Evolutionary conservation across 2,329 filamentous ascomycete genomes (phyloP), one percentile per base, ranked within the genome.

Genomic region (Exophiala lecanii-corni): DNA sequence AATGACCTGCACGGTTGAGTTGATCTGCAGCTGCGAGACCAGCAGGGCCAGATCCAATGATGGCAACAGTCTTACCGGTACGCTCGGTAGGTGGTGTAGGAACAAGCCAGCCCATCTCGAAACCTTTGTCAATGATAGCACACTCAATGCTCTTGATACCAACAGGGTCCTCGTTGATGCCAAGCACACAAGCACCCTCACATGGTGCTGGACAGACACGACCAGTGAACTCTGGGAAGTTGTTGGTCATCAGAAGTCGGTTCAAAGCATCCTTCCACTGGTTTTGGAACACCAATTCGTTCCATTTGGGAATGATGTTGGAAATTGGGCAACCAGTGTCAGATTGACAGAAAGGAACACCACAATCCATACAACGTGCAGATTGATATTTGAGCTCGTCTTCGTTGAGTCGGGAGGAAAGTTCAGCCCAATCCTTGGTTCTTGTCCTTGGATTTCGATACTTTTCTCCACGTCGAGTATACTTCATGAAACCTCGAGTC

Each of bases 71-170:
- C 77, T 94, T 95, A 63, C 89, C 89, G 50, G 85, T 92, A 53
- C 89, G 88, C 49, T 80, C 75, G 64, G 82, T 68, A 4, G 91
- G 89, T 40, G 84, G 84, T 3, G 72, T 73, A 51, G 91, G 89
- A 15, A 94, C 73, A 86, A 97, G 95, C 91, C 91, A 97, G 52
- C 91, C 91, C 87, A 86, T 94, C 65, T 96, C 89, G 61, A 96
- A 97, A 35, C 91, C 91, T 54, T 91, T 87, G 62, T 97, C 91
- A 55, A 97, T 96, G 62, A 97, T 96, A 50, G 91, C 91, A 62
- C 91, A 96, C 65, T 97, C 91, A 50, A 97, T 95, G 0, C 88
- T 95, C 74, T 97, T 97, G 75, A 97, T 97, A 54, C 91, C 91
- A 28, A 97, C 91, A 3, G 91, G 89, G 56, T 96, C 89, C 63